Evolutionary conservation across 1,139 yeast genomes (phyloP), one percentile per base, ranked within the genome.

Genomic region (Casaregolazyma lundiana): DNA sequence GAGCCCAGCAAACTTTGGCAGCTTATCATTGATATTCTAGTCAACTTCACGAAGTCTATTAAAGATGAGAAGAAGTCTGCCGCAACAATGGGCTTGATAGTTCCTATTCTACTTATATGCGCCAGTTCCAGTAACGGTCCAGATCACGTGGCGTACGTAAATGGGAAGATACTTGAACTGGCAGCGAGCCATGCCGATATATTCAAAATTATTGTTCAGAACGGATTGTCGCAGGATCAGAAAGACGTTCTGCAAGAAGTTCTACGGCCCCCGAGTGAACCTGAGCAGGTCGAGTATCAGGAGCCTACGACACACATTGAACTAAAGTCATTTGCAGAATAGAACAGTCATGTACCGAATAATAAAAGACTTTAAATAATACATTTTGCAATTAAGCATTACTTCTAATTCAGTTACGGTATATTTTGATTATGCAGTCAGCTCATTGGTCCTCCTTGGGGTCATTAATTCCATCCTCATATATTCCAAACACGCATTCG

Each of bases 381-480:
- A n/a, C 4, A 7, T 11, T 9, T 26, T 7, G 13, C 32, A 13
- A 26, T 26, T 26, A 26, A 4, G 15, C 15, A 24, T 24, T 26
- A 7, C n/a, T 26, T 26, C 4, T 11, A 26, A n/a, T 11, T 26
- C 32, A 26, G 32, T 15, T 26, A 26, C n/a, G n/a, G n/a, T 26
- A 7, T 26, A n/a, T 26, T 26, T n/a, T 6, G 32, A 26, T 26
- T 26, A 26, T 26, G 32, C 32, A 26, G 32, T 26, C n/a, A 13
- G 21, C 45, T 15, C 29, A 38, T 13, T 43, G 40, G 15, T 44
- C 43, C 45, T 85, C 95, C 58, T 82, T 78, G 44, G 97, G 97
- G 68, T 92, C 99, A 50, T 96, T 96, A 54, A 92, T 84, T 50
- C 99, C 98, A 61, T 92, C 97, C 61, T 89, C 96, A 61, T 90